phyloP scores from a whole-genome alignment of 2,329 filamentous ascomycete species.

The Pestalotiopsis sp. region DNA sequence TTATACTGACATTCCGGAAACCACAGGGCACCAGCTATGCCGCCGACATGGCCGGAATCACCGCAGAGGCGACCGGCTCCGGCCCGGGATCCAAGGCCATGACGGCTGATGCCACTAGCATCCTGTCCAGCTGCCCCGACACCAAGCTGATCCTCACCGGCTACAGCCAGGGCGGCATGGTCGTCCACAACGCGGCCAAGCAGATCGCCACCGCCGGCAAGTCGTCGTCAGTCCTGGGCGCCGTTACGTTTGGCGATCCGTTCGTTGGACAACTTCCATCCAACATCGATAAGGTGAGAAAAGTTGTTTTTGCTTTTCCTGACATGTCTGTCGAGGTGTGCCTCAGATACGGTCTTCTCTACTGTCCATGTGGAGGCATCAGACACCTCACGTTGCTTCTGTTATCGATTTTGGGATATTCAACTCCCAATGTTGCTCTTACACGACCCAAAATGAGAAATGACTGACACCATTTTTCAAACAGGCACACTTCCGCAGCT shows the following conservation, averaged over 20 bases:
- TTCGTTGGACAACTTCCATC: constrained; percentile 10
- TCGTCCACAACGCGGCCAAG: constrained; percentile 13
- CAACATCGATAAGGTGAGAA: background rate
- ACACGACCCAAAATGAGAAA: too few relatives aligned
- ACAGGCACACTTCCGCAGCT: background rate
- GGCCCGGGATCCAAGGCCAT: constrained; percentile 11
- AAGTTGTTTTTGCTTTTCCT: too few relatives aligned
- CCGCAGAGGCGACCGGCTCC: constrained; percentile 4
- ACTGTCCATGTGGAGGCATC: too few relatives aligned
- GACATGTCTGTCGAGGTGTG: too few relatives aligned
- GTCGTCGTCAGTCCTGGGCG: background rate
- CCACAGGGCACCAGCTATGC: constrained; percentile 7
- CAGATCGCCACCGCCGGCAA: background rate
- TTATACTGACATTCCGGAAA: background rate
- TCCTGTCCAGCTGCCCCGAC: constrained; percentile 8
- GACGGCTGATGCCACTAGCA: constrained; percentile 1
- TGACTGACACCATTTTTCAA: too few relatives aligned
- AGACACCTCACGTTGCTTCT: constrained; percentile 10
- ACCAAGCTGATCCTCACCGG: constrained; percentile 14
- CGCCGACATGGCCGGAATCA: constrained; percentile 10
- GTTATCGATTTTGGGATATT: too few relatives aligned
- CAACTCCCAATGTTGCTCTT: too few relatives aligned
- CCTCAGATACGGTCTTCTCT: too few relatives aligned
- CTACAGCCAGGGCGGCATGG: constrained; percentile 15
- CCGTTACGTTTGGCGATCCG: constrained; percentile 14